Base-by-base conservation (phyloP, 257 asterid genomes). In the Capsicum rhomboideum region DNA sequence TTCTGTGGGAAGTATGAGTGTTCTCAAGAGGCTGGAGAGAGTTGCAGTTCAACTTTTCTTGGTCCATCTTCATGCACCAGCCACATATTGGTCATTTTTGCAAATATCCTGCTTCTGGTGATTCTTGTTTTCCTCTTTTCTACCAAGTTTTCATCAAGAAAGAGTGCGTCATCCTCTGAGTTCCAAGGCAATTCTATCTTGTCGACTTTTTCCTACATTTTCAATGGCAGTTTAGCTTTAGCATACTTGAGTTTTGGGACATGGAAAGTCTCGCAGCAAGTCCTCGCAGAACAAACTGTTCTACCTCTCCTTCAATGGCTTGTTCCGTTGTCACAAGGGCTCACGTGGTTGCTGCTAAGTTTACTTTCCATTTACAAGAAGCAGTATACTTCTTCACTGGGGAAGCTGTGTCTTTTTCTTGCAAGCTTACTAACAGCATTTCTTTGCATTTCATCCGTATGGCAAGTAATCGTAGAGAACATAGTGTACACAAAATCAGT, bases 251-350 rank as follows among this genome's bases (percentile, higher is more conserved):
- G 31, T 71, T n/a, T 79, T 8, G 88, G 86, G 72, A 50, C 55
- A 10, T 69, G 86, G 85, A 67, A 61, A 49, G 12, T 83, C 10
- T 34, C 63, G 8, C 66, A 75, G 63, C 29, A 40, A 31, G 6
- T 83, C 29, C n/a, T 78, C 16, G 1, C 0, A 10, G 82, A 29
- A 1, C 21, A n/a, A 71, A 77, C 77, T 55, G 49, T 54, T 77
- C 10, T 53, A 20, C 88, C 88, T 26, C 88, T 79, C 17, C 63
- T 68, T 58, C 37, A 64, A 55, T 86, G 88, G 88, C 29, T 86
- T 0, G 46, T 69, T 10, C 34, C 67, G 37, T 12, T 79, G 84
- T 82, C 78, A 82, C 86, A 86, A 75, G 87, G 85, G 46, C 81
- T 87, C 31, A 18, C n/a, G 16, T 84, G 83, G 89, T 37, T 77